Base-by-base conservation (phyloP, 495 filamentous ascomycete species). In the Lophiostoma macrostomum region DNA sequence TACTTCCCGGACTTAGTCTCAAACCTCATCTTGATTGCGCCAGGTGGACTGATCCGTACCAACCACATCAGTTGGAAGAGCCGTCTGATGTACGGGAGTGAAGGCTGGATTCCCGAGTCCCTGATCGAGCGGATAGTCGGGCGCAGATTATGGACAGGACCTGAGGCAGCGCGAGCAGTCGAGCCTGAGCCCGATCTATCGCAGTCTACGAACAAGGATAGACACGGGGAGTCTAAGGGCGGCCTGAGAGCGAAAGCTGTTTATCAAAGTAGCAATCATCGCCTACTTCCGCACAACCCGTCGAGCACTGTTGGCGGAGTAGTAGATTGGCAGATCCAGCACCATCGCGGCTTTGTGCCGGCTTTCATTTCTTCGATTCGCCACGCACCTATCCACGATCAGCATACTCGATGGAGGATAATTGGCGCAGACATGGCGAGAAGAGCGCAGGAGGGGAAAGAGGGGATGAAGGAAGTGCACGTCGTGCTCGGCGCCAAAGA, bases 21-120 rank as follows among this genome's bases (percentile, higher is more conserved):
- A 10, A 77, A 77, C 4, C 69, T 96, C 8, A 74, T 88, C 5
- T 77, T 97, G 24, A 72, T 96, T 28, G 87, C 88, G 0, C 85
- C 88, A 0, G 69, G 81, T 1, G 91, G 91, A 0, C 70, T 93
- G 27, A 75, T 94, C 37, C 77, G 86, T 25, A 65, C 78, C 2
- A 69, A 76, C n/a, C 83, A 82, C 54, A 78, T 88, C 50, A 79
- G 75, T 56, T 73, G 74, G 61, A 63, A 74, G 23, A 81, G 76
- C 29, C 74, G 76, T 42, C 62, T 88, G 31, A 69, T 89, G 13
- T 90, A 87, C 60, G 74, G 73, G 3, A 69, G 72, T 3, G 76
- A 57, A 5, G 50, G 76, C 10, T 55, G 83, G 2, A 46, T 88
- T 24, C 85, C 86, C 0, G 78, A 84, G 39, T 67, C 65, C 40